phyloP scores from a whole-genome alignment of 441 rosid genomes.

The Brassica hybrid region DNA sequence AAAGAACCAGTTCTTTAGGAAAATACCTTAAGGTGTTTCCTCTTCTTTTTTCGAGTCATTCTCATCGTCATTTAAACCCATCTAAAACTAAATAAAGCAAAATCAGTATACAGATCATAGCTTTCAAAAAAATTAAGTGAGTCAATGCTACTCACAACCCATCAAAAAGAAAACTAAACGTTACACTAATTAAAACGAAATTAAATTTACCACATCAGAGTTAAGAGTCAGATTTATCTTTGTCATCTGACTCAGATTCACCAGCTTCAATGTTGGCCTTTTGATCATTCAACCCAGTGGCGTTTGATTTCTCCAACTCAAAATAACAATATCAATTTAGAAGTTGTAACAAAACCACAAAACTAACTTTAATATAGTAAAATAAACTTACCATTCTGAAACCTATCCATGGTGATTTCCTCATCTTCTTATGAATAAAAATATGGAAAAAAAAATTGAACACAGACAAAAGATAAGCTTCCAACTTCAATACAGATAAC shows the following conservation, averaged over 20 bases:
- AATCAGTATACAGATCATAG: constrained; percentile 5
- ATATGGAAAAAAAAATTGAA: constrained; percentile 7
- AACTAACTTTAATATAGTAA: neutral
- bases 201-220: constrained; percentile 42
- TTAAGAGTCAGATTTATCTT: constrained; percentile 32
- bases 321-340: neutral
- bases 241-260: constrained; percentile 21
- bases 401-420: constrained; percentile 15
- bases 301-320: neutral
- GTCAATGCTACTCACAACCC: neutral
- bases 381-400: neutral
- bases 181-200: neutral
- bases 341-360: neutral
- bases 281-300: neutral
- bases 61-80: constrained; percentile 35
- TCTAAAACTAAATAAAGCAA: constrained; percentile 17
- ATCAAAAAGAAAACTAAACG: neutral
- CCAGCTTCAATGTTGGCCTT: neutral
- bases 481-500: neutral
- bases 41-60: constrained; percentile 39
- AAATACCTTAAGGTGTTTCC: constrained; percentile 48
- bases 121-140: neutral
- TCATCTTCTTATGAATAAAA: constrained; percentile 8
- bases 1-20: neutral
- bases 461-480: neutral